A percentile compares a stretch with the other conserved stretches of the same genome.
Evolutionary conservation across 139 green algal genomes (phyloP).

Genomic region (Penium margaritaceum): DNA sequence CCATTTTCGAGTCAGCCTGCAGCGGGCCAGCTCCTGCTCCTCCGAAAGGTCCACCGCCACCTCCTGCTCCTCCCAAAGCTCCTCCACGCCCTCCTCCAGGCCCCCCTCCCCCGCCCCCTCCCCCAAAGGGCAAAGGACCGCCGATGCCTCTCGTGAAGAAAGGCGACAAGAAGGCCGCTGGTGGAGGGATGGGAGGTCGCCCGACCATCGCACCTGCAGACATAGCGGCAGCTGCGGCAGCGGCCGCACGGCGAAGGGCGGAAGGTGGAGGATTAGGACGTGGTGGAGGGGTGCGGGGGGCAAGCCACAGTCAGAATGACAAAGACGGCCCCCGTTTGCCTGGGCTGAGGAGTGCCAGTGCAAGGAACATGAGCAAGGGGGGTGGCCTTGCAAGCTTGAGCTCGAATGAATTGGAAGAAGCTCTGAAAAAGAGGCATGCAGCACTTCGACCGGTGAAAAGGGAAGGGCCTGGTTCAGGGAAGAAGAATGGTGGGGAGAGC

Average conservation of each 20-base stretch:
- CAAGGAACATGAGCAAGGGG: background rate
- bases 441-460: constrained; percentile 8
- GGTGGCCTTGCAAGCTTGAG: background rate
- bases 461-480: background rate
- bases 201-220: background rate
- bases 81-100: background rate
- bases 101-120: background rate
- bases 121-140: background rate
- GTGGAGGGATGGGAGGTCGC: background rate
- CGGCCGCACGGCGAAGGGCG: constrained; percentile 7
- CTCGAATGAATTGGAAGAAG: background rate
- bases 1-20: background rate
- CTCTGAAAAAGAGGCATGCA: background rate
- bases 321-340: background rate
- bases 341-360: background rate
- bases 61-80: constrained; percentile 12
- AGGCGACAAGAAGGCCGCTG: background rate
- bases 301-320: background rate
- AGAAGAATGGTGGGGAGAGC: constrained; percentile 1
- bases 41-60: background rate
- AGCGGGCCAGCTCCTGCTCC: background rate
- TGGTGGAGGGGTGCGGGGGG: background rate
- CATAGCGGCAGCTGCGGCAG: constrained; percentile 8
- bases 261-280: background rate
- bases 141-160: constrained; percentile 7